These are phyloP conservation scores for Parachlorella kessleri DNA, from an alignment of 139 green algal species.

Conservation along the genomic window DNA sequence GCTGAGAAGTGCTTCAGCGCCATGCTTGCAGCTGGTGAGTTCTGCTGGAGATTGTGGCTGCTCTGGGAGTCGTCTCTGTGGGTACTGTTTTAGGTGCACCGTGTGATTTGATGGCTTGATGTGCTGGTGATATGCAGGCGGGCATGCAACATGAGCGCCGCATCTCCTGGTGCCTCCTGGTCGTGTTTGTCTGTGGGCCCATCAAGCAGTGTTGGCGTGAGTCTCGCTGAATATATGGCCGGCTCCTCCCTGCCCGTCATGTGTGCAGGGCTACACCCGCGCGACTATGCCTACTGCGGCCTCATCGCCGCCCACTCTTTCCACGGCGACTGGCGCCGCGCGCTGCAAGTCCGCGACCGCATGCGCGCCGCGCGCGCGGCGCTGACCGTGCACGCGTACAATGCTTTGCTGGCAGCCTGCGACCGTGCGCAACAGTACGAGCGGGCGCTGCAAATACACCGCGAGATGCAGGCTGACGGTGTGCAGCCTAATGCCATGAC, in stretches of 20 bases:
- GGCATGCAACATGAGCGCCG: no score
- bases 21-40: constrained; percentile 31
- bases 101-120: no score
- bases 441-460: constrained; percentile 52
- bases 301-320: constrained; percentile 76
- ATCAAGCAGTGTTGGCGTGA: constrained; percentile 63
- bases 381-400: constrained; percentile 81
- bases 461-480: constrained; percentile 35
- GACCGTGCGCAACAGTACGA: constrained; percentile 70
- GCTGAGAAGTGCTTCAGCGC: constrained; percentile 59
- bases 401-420: constrained; percentile 82
- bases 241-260: constrained; percentile 22
- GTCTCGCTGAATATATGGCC: constrained; percentile 54
- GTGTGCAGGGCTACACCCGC: constrained; percentile 33
- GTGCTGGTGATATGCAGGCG: no score
- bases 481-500: constrained; percentile 40
- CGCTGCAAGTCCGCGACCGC: constrained; percentile 55
- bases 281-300: constrained; percentile 82
- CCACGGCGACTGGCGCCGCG: constrained; percentile 58
- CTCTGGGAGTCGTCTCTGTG: no score
- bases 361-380: constrained; percentile 35
- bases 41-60: no score
- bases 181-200: no score
- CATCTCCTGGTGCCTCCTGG: no score
- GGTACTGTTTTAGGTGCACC: no score